These are phyloP conservation scores for Suillus variegatus DNA, from an alignment of 768 basidiomycete species.

Conservation along the genomic window DNA sequence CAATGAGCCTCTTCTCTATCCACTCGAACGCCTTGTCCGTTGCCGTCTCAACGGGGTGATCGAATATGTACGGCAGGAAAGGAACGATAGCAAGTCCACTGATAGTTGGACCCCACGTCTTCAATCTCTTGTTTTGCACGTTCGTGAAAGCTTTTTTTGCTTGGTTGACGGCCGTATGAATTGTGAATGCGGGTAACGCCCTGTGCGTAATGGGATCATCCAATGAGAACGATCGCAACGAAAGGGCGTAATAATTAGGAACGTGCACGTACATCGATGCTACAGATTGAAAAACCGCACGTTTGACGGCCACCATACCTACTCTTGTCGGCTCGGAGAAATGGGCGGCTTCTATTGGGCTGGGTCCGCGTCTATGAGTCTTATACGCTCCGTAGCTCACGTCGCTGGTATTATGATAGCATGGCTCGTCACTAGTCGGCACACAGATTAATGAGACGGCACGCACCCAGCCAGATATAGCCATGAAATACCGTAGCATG, in stretches of 20 bases:
- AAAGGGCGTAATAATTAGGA: constrained; percentile 6
- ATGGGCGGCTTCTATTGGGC: constrained; percentile 63
- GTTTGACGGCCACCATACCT: constrained; percentile 70
- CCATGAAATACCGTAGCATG: constrained; percentile 84
- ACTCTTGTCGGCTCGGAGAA: constrained; percentile 72
- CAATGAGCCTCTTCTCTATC: constrained; percentile 58
- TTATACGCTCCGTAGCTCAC: constrained; percentile 84
- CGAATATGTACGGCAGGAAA: constrained; percentile 72
- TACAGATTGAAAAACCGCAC: constrained; percentile 78
- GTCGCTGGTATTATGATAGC: constrained; percentile 41
- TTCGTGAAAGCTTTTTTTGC: constrained; percentile 67
- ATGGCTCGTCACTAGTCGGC: not conserved
- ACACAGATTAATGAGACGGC: not conserved
- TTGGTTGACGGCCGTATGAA: constrained; percentile 79
- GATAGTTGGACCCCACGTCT: constrained; percentile 74
- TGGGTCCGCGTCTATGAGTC: constrained; percentile 65
- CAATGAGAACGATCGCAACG: constrained; percentile 2
- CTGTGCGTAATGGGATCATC: constrained; percentile 35
- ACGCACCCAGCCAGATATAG: constrained; percentile 68
- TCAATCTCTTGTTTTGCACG: constrained; percentile 56
- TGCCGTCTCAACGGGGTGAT: constrained; percentile 75
- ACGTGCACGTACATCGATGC: constrained; percentile 68
- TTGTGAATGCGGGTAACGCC: constrained; percentile 83
- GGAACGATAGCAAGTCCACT: constrained; percentile 78
- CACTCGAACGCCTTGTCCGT: constrained; percentile 72